Evolutionary conservation across 352 stramenopile genomes (phyloP), one percentile per base, ranked within the genome.

Genomic region (Phytophthora brassicae): DNA sequence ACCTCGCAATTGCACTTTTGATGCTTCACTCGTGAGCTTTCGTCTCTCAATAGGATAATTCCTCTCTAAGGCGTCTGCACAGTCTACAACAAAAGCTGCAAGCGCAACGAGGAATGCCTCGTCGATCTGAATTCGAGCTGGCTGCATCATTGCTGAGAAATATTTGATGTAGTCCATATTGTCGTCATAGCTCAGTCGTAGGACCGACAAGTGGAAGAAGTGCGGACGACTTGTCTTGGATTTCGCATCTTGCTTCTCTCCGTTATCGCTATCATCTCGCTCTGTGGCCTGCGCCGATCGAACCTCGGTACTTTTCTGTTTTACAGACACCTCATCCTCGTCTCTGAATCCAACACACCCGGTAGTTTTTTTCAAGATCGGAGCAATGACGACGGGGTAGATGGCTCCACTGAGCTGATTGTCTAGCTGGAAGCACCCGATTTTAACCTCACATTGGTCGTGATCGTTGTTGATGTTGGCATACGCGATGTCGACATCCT

Each of bases 121-220:
- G 39, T 70, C 62, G 23, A 74, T 74, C 41, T 74, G 64, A 23
- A 79, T 49, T 38, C 67, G 54, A 11, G 56, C 59, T 2, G 86
- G 86, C 42, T 92, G 86, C 53, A 95, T 64, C 79, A 95, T 91
- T 0, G 79, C 77, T 0, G 86, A 92, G 14, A 95, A 74, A 42
- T 95, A 95, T 56, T 94, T 92, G 58, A 94, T 87, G 45, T 94
- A 96, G 57, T 96, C 86, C 33, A 95, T 86, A 28, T 90, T 85
- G 13, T 88, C 80, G 12, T 86, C 84, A 31, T 94, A 94, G 51
- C 77, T 82, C 0, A 94, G 64, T n/a, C 84, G 75, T 14, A 94
- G 70, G 7, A 92, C 57, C 4, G 87, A 96, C 7, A 94, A 28
- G 49, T 96, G 87, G 9, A 96, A 79, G 22, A 94, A 93, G 8